Percentiles rank a stretch among this genome's conserved stretches.
Conservation (phyloP, 1,284 basidiomycete genomes). For the Microbotryum silenes-acaulis region DNA sequence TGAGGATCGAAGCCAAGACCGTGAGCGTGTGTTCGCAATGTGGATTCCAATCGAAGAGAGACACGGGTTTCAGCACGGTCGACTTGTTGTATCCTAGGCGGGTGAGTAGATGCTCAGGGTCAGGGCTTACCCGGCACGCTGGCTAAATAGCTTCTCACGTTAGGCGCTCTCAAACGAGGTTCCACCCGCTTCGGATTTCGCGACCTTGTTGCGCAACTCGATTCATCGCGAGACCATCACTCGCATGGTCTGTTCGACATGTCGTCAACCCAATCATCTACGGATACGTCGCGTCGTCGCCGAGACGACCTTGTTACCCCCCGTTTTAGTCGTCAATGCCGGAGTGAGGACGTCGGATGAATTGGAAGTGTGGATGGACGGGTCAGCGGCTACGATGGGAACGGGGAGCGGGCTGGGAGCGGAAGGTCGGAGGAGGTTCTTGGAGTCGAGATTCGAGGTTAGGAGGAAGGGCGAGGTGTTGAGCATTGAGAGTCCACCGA, state of each 20-base stretch:
- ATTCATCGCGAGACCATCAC: slow-evolving; percentile 72
- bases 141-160: neutral
- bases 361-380: slow-evolving; percentile 68
- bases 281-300: slow-evolving; percentile 64
- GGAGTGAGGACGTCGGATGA: slow-evolving; percentile 69
- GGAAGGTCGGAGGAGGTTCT: slow-evolving; percentile 29
- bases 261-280: slow-evolving; percentile 67
- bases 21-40: slow-evolving; percentile 69
- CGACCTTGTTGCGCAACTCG: slow-evolving; percentile 64
- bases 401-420: neutral
- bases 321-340: slow-evolving; percentile 81
- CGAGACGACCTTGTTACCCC: slow-evolving; percentile 52
- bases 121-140: too few relatives aligned
- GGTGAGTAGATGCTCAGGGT: slow-evolving; percentile 43
- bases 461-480: slow-evolving; percentile 27
- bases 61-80: slow-evolving; percentile 67
- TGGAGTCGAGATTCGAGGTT: slow-evolving; percentile 38
- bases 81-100: slow-evolving; percentile 82
- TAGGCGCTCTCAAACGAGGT: slow-evolving; percentile 50
- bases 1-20: slow-evolving; percentile 68
- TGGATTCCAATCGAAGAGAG: slow-evolving; percentile 60
- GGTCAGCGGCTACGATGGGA: slow-evolving; percentile 7
- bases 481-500: slow-evolving; percentile 9
- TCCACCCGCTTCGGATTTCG: slow-evolving; percentile 52
- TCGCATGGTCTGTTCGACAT: slow-evolving; percentile 75